Percentiles rank a stretch among this genome's conserved stretches.
Conservation (phyloP, 225 moss, liverwort and hornwort genomes). For the Pleurozium schreberi region DNA sequence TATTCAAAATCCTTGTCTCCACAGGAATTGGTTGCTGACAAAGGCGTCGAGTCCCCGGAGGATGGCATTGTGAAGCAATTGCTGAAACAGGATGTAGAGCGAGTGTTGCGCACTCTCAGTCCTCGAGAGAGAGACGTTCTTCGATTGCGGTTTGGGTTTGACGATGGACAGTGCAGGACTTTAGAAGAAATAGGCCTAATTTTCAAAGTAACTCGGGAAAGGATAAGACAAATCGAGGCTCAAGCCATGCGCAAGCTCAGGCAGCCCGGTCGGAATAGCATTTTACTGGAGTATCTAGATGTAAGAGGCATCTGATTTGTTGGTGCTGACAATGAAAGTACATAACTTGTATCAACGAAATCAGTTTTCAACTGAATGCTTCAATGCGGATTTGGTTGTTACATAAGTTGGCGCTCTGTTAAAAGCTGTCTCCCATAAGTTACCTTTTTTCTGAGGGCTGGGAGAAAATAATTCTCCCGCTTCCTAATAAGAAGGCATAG, state of each 20-base stretch:
- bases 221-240: slow-evolving; percentile 84
- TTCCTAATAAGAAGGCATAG: no score
- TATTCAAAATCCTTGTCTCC: neutral
- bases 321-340: neutral
- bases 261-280: slow-evolving; percentile 61
- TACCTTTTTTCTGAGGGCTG: neutral
- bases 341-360: neutral
- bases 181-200: slow-evolving; percentile 75
- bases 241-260: slow-evolving; percentile 85
- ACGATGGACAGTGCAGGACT: slow-evolving; percentile 55
- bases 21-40: slow-evolving; percentile 69
- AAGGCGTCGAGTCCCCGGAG: slow-evolving; percentile 52
- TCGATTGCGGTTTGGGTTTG: slow-evolving; percentile 75
- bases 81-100: slow-evolving; percentile 67
- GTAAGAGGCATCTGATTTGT: slow-evolving; percentile 12
- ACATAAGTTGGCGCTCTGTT: neutral
- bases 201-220: slow-evolving; percentile 77
- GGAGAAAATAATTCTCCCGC: neutral
- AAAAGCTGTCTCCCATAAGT: neutral
- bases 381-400: neutral
- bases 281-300: slow-evolving; percentile 60
- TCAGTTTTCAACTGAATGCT: neutral
- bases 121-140: slow-evolving; percentile 77
- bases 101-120: slow-evolving; percentile 55
- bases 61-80: slow-evolving; percentile 68